Base-by-base conservation (phyloP, 768 basidiomycete genomes). In the Phlegmacium glaucopus region DNA sequence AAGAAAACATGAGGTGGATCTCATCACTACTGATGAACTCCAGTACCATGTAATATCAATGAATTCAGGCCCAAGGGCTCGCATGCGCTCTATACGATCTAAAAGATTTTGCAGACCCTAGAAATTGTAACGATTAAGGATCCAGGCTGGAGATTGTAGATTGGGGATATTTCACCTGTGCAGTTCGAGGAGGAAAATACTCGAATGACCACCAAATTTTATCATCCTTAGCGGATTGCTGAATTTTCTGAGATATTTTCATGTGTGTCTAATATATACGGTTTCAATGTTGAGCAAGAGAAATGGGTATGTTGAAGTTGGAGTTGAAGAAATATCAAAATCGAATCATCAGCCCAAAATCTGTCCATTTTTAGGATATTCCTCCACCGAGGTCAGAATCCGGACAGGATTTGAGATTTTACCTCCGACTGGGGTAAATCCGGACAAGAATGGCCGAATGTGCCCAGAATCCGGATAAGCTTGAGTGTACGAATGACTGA, bases 71-170 rank as follows among this genome's bases (percentile, higher is more conserved):
- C 96, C 95, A 29, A 96, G 71, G 7, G 81, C 80, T 44, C 93
- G 80, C 96, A 99, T 98, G 53, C 94, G 90, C 67, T 98, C 95
- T 71, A 99, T 98, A 60, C 96, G 94, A 69, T 97, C 94, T 50
- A 96, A 78, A 28, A 99, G 75, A 67, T 99, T 99, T 85, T 95
- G 91, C 39, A 96, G 71, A 54, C 90, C 91, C 85, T 95, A 56
- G 3, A 36, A 37, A 25, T 39, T 40, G 39, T 41, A 35, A 36
- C 25, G 29, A 44, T 39, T 36, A 28, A 37, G 37, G 15, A 50
- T 37, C 29, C 4, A 16, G 29, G 4, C 42, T 29, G 12, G 30
- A 17, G n/a, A 25, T 16, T 13, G 28, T 18, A 34, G 25, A 40
- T 11, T 45, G 34, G 26, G 5, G 47, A 32, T 60, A 67, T 49